Conservation (phyloP, 1,139 yeast genomes). For the Kodamaea suecica region DNA sequence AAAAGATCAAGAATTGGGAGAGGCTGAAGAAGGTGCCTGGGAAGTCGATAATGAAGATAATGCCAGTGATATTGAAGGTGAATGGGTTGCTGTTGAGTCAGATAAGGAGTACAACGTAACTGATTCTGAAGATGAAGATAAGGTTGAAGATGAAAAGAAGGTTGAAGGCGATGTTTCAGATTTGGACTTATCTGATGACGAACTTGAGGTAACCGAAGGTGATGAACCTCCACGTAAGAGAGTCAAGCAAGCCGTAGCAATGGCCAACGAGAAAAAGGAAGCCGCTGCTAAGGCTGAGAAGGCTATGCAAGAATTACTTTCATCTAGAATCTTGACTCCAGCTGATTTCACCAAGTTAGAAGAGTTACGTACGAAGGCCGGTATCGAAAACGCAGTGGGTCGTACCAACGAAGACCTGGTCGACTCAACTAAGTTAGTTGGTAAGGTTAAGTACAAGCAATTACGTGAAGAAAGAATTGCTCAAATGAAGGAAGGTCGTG, state of each 20-base stretch:
- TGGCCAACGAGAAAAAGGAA: constrained; percentile 9
- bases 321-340: constrained; percentile 83
- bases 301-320: constrained; percentile 62
- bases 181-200: constrained; percentile 25
- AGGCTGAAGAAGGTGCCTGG: constrained; percentile 41
- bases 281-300: constrained; percentile 23
- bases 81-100: constrained; percentile 57
- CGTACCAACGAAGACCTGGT: constrained; percentile 74
- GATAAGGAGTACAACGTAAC: constrained; percentile 56
- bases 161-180: constrained; percentile 51
- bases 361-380: constrained; percentile 80
- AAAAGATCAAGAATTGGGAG: constrained; percentile 58
- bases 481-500: constrained; percentile 84
- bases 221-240: constrained; percentile 26
- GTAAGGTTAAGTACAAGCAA: constrained; percentile 82
- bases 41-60: constrained; percentile 43
- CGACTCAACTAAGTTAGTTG: constrained; percentile 76
- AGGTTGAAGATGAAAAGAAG: constrained; percentile 34
- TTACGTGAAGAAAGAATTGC: constrained; percentile 87
- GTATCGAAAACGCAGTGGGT: constrained; percentile 73
- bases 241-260: constrained; percentile 16
- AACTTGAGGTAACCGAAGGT: constrained; percentile 20
- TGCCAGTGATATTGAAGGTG: constrained; percentile 59
- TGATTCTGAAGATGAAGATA: constrained; percentile 47
- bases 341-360: constrained; percentile 96